Evolutionary conservation across 2,329 filamentous ascomycete species (phyloP).

Genomic region (Thielaviopsis euricoi): DNA sequence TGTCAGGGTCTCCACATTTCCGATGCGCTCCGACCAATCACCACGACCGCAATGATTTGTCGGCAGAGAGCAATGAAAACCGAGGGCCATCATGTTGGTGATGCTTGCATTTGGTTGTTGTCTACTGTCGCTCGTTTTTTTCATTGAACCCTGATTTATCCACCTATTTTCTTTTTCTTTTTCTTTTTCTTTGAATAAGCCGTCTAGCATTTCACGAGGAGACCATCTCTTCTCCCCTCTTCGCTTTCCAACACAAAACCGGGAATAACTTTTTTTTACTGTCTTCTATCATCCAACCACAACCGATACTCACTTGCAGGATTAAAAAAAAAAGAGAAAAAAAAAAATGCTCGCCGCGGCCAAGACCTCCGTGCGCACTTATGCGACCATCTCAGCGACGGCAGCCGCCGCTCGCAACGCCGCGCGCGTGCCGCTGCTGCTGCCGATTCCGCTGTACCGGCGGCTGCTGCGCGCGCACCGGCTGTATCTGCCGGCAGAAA

Average conservation of each 20-base stretch:
- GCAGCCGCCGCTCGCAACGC: constrained; percentile 19
- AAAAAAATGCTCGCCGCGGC: not conserved
- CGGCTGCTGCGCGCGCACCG: constrained; percentile 75
- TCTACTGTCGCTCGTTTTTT: not conserved
- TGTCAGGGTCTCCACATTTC: not conserved
- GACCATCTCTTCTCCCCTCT: no score
- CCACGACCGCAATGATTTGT: not conserved
- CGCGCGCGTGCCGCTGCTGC: constrained; percentile 51
- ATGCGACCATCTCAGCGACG: not conserved
- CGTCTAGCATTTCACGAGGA: no score
- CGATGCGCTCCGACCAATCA: not conserved
- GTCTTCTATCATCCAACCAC: not conserved
- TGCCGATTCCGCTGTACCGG: constrained; percentile 78
- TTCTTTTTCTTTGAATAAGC: no score
- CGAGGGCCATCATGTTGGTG: not conserved
- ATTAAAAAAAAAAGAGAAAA: no score
- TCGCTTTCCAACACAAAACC: no score
- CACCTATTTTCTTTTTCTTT: not conserved
- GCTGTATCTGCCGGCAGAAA: constrained; percentile 54
- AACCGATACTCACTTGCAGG: not conserved
- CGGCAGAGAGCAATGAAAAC: not conserved
- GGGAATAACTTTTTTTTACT: not conserved
- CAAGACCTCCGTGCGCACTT: not conserved
- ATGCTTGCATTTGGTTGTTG: not conserved
- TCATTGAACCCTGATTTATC: no score